These are phyloP conservation scores for Sordariomycetes sp. DNA, from an alignment of 2,329 filamentous ascomycete genomes.

Conservation along the genomic window DNA sequence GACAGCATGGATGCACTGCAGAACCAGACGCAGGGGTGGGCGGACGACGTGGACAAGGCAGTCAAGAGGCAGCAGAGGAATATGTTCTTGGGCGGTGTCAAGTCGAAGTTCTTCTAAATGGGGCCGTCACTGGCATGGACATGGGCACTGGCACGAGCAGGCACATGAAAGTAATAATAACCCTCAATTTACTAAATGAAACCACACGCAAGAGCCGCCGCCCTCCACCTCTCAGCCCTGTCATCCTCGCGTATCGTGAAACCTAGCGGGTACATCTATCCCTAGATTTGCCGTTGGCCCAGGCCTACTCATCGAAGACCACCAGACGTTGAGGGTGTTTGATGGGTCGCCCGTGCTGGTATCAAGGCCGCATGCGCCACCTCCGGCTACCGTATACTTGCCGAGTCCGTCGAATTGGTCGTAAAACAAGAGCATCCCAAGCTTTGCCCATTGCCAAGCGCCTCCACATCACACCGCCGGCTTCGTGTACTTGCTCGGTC, in stretches of 20 bases:
- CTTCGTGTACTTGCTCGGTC: not conserved
- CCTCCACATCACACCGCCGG: not conserved
- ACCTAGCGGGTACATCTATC: constrained; percentile 1
- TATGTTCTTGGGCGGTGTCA: constrained; percentile 60
- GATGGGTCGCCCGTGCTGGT: not conserved
- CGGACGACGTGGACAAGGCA: constrained; percentile 80
- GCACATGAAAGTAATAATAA: not conserved
- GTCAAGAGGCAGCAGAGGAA: constrained; percentile 81
- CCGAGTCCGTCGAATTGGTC: not conserved
- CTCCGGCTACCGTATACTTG: not conserved
- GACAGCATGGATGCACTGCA: constrained; percentile 79
- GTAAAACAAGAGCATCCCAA: not conserved
- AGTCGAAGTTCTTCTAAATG: constrained; percentile 44
- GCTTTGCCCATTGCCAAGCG: too few species aligned
- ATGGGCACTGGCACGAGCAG: too few species aligned
- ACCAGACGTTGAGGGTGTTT: not conserved
- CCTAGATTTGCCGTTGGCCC: constrained; percentile 1
- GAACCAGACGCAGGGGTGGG: constrained; percentile 72
- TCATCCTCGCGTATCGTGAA: constrained; percentile 1
- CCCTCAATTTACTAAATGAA: not conserved
- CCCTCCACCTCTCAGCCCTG: not conserved
- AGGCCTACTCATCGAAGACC: constrained; percentile 2
- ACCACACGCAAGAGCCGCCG: not conserved
- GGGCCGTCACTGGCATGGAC: too few species aligned
- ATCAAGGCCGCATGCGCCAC: not conserved